These are phyloP conservation scores for Quercus ilex DNA, from an alignment of 306 rosid genomes.

Conservation along the genomic window DNA sequence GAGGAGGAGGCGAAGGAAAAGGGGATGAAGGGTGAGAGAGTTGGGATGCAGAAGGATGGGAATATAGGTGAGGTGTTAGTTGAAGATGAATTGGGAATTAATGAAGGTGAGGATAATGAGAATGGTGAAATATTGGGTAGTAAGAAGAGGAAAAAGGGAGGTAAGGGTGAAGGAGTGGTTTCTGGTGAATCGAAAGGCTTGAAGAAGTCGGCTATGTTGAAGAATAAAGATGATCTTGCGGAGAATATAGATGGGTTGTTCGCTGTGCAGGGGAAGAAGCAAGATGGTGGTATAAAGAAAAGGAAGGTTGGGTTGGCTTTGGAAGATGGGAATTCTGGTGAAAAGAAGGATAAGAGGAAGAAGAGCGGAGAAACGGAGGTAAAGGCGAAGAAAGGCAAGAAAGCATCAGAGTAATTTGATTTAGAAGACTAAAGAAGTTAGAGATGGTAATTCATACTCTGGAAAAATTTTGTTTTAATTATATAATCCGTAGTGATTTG, in stretches of 20 bases:
- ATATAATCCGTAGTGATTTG: not conserved
- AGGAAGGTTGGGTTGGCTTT: not conserved
- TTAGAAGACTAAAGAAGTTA: not conserved
- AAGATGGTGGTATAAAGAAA: constrained; percentile 19
- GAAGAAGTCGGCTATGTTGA: constrained; percentile 25
- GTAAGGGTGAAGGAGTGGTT: constrained; percentile 7
- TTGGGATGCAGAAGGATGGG: constrained; percentile 27
- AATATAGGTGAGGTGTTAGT: constrained; percentile 19
- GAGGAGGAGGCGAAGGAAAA: not conserved
- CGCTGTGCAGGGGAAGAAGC: constrained; percentile 27
- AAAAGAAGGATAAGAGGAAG: constrained; percentile 26
- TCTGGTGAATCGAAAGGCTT: constrained; percentile 18
- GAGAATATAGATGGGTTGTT: constrained; percentile 18
- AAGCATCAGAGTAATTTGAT: not conserved
- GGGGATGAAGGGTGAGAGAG: constrained; percentile 7
- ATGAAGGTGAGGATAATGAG: constrained; percentile 14
- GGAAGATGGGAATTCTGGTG: constrained; percentile 20
- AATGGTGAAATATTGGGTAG: constrained; percentile 20
- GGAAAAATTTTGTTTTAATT: constrained; percentile 34
- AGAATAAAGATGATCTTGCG: constrained; percentile 21
- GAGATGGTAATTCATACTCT: constrained; percentile 17
- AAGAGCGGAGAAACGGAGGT: constrained; percentile 31
- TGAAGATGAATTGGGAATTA: constrained; percentile 20
- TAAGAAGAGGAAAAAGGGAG: constrained; percentile 51
- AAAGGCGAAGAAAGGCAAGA: constrained; percentile 30